phyloP scores from a whole-genome alignment of 2,329 filamentous ascomycete genomes.

The Alternaria ventricosa region DNA sequence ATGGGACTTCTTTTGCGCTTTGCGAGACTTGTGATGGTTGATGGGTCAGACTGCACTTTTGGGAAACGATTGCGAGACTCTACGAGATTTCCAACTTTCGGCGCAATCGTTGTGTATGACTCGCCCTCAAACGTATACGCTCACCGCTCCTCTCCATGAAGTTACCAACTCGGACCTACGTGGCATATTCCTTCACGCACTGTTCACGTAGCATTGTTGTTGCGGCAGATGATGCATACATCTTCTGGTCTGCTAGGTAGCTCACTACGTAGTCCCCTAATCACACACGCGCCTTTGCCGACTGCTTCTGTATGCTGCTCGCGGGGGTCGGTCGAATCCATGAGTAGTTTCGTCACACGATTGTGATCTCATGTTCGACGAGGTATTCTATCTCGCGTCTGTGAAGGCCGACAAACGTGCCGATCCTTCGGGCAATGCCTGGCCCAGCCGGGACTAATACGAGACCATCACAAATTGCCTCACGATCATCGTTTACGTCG shows the following conservation, averaged over 20 bases:
- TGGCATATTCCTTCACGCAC: neutral
- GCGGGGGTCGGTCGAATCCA: neutral
- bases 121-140: neutral
- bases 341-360: neutral
- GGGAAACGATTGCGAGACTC: too few relatives aligned
- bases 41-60: too few relatives aligned
- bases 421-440: neutral
- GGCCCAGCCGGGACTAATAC: neutral
- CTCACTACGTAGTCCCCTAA: neutral
- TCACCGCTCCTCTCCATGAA: neutral
- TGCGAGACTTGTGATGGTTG: neutral
- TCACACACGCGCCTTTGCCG: neutral
- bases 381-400: neutral
- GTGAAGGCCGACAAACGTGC: fast-evolving
- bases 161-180: neutral
- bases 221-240: too few relatives aligned
- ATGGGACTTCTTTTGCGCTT: neutral
- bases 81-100: too few relatives aligned
- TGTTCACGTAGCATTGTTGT: neutral
- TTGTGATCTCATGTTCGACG: neutral
- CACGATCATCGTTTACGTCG: fast-evolving
- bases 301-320: neutral
- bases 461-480: fast-evolving
- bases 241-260: too few relatives aligned
- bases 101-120: neutral